Percentiles rank a stretch among this genome's conserved stretches.
Evolutionary conservation across 768 basidiomycete species (phyloP).

Genomic region (Termitomyces sp.): DNA sequence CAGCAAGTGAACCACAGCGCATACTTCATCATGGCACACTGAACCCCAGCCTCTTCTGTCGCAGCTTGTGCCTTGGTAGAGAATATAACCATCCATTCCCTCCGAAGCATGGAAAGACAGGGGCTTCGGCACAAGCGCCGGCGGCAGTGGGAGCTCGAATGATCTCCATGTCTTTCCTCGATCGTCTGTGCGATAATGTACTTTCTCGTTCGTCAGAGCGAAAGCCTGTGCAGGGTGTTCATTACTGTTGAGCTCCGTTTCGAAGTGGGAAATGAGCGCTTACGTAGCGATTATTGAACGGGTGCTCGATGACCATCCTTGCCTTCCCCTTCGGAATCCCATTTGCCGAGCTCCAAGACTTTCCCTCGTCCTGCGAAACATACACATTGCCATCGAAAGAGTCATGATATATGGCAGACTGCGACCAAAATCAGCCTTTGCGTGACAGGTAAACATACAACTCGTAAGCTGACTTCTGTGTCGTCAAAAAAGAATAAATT

Average conservation of each 20-base stretch:
- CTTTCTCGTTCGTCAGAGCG: conserved; percentile 67
- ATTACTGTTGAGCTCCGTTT: neutral
- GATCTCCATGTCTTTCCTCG: conserved; percentile 83
- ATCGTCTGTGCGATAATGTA: conserved; percentile 85
- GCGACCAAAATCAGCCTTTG: conserved; percentile 6
- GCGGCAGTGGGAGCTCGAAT: conserved; percentile 63
- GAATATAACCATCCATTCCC: conserved; percentile 70
- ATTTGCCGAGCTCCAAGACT: conserved; percentile 47
- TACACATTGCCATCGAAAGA: conserved; percentile 59
- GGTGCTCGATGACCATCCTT: conserved; percentile 78
- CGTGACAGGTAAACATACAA: neutral
- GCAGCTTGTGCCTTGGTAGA: conserved; percentile 76
- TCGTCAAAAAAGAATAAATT: conserved; percentile 92
- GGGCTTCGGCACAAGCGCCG: conserved; percentile 55
- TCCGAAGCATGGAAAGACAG: conserved; percentile 82
- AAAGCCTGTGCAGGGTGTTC: conserved; percentile 62
- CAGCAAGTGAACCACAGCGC: conserved; percentile 15
- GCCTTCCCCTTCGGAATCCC: conserved; percentile 55
- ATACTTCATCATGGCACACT: conserved; percentile 70
- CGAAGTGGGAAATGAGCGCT: conserved; percentile 14
- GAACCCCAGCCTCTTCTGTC: conserved; percentile 46
- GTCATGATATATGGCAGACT: conserved; percentile 81
- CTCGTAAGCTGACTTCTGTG: conserved; percentile 55
- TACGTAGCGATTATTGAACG: conserved; percentile 75
- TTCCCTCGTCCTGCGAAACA: conserved; percentile 87